Evolutionary conservation across 1,139 yeast species (phyloP).

Genomic region (Yamadazyma songkhlaensis): DNA sequence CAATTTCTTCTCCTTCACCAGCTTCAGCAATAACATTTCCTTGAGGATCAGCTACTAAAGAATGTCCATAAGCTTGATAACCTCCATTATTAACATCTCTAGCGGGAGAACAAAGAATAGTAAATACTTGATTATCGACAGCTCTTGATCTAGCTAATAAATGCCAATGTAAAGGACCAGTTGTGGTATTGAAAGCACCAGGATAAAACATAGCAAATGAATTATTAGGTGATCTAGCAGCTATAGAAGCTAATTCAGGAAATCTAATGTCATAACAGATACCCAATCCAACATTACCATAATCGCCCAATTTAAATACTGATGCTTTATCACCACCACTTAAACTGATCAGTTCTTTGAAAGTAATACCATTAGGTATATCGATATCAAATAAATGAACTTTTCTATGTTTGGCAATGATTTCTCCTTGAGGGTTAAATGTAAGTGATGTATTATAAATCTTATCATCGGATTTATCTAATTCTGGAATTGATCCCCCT

Average conservation of each 20-base stretch:
- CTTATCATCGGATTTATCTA: constrained; percentile 46
- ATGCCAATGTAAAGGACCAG: constrained; percentile 96
- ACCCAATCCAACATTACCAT: constrained; percentile 81
- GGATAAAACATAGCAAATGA: constrained; percentile 93
- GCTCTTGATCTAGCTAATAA: constrained; percentile 83
- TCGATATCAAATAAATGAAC: constrained; percentile 89
- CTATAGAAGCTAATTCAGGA: constrained; percentile 83
- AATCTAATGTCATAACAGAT: constrained; percentile 92
- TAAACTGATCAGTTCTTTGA: constrained; percentile 75
- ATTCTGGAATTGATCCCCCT: constrained; percentile 93
- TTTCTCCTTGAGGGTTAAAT: constrained; percentile 64
- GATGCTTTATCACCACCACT: constrained; percentile 82
- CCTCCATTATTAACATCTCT: constrained; percentile 62
- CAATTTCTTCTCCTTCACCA: constrained; percentile 77
- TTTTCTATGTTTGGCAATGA: constrained; percentile 85
- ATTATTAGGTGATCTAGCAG: constrained; percentile 63
- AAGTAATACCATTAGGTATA: constrained; percentile 84
- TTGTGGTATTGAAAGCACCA: constrained; percentile 92
- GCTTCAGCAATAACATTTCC: constrained; percentile 84
- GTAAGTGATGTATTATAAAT: constrained; percentile 82
- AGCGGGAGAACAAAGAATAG: constrained; percentile 85
- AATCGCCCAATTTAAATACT: constrained; percentile 63
- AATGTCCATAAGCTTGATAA: constrained; percentile 93
- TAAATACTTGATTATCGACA: constrained; percentile 82
- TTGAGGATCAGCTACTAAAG: constrained; percentile 79